Percentiles rank a stretch among this genome's conserved stretches.
Conservation (phyloP, 1,284 basidiomycete species). For the Mycosarcoma mackinlayi region DNA sequence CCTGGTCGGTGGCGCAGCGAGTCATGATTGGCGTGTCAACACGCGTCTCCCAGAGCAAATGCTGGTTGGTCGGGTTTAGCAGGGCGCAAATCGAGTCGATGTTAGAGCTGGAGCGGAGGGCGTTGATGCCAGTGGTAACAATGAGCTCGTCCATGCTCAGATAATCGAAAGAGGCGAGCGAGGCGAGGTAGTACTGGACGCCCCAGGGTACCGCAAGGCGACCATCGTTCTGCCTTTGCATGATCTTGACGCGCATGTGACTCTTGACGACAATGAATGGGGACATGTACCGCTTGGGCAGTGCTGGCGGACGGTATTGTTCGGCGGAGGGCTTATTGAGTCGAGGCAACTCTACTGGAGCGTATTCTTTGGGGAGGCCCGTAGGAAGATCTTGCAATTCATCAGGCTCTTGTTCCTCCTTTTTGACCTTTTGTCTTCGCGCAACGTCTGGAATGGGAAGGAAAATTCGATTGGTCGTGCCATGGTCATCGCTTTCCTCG, state of each 20-base stretch:
- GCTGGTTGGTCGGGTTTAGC: constrained; percentile 15
- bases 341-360: not conserved
- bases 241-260: constrained; percentile 15
- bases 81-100: constrained; percentile 16
- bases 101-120: constrained; percentile 21
- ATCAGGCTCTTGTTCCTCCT: not conserved
- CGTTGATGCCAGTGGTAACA: constrained; percentile 13
- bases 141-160: constrained; percentile 24
- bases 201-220: constrained; percentile 31
- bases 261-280: constrained; percentile 18
- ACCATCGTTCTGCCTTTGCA: constrained; percentile 17
- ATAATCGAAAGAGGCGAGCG: constrained; percentile 16
- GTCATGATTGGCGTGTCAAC: constrained; percentile 9
- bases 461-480: constrained; percentile 6
- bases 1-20: constrained; percentile 13
- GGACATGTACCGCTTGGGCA: not conserved
- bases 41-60: constrained; percentile 11
- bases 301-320: not conserved
- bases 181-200: constrained; percentile 32
- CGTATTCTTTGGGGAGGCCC: too few species aligned
- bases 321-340: too few species aligned
- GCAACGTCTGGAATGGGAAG: constrained; percentile 6
- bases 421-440: not conserved
- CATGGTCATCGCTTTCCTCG: not conserved
- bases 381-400: too few species aligned